Evolutionary conservation across 2,329 filamentous ascomycete species (phyloP).

Genomic region (Sporothrix euskadiensis): DNA sequence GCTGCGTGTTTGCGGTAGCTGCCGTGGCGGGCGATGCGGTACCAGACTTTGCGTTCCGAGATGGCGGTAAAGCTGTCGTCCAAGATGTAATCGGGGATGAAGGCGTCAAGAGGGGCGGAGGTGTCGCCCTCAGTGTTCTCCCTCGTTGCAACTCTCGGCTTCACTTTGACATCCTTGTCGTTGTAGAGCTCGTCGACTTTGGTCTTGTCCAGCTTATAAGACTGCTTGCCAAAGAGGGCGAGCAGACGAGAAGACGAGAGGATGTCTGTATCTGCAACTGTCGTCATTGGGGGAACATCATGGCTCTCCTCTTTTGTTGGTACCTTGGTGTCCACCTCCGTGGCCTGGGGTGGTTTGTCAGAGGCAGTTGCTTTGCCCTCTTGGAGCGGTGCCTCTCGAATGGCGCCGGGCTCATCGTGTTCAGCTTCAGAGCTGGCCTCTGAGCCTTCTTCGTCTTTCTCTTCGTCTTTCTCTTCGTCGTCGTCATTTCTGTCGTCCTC

Average conservation of each 20-base stretch:
- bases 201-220: constrained; percentile 20
- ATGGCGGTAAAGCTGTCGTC: constrained; percentile 56
- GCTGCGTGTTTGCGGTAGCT: constrained; percentile 54
- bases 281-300: no score
- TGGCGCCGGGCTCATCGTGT: neutral
- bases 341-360: neutral
- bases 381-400: neutral
- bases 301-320: neutral
- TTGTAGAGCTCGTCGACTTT: constrained; percentile 26
- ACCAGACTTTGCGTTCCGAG: constrained; percentile 65
- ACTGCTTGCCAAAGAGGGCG: constrained; percentile 35
- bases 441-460: neutral
- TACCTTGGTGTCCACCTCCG: neutral
- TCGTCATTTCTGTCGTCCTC: neutral
- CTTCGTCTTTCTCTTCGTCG: neutral
- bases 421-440: neutral
- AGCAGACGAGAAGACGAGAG: neutral
- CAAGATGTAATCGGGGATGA: constrained; percentile 51
- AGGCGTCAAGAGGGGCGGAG: constrained; percentile 28
- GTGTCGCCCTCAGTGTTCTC: neutral
- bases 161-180: constrained; percentile 8
- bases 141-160: neutral
- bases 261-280: neutral
- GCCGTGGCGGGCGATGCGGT: constrained; percentile 62
- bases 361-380: neutral